Percentiles rank a stretch among this genome's conserved stretches.
phyloP scores from a whole-genome alignment of 345 rosid genomes.

The Hirschfeldia incana region DNA sequence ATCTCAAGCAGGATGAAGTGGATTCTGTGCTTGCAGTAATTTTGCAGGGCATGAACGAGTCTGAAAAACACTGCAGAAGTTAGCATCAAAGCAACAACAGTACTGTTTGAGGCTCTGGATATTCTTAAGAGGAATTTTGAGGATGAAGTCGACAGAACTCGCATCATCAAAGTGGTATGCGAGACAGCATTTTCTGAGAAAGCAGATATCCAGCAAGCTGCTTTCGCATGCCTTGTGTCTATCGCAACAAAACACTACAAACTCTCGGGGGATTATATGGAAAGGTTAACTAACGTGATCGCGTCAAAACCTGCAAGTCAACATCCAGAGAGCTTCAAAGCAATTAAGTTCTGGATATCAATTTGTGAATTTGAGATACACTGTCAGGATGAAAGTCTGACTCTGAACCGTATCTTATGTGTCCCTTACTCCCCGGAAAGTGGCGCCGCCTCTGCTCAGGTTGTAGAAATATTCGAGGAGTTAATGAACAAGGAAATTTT shows the following conservation, averaged over 20 bases:
- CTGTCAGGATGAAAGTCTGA: constrained; percentile 66
- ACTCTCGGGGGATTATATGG: constrained; percentile 80
- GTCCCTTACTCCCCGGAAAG: constrained; percentile 67
- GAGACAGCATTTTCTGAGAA: constrained; percentile 84
- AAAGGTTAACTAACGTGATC: constrained; percentile 63
- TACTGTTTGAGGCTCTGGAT: constrained; percentile 76
- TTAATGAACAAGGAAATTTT: constrained; percentile 68
- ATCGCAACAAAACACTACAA: constrained; percentile 82
- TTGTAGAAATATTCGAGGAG: constrained; percentile 62
- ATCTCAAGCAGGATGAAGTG: constrained; percentile 87
- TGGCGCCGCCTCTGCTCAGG: constrained; percentile 58
- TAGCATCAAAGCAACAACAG: constrained; percentile 79
- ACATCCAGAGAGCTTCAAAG: constrained; percentile 87
- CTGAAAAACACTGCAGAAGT: constrained; percentile 74
- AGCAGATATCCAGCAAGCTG: constrained; percentile 78
- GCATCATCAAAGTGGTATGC: constrained; percentile 90
- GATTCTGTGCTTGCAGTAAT: constrained; percentile 89
- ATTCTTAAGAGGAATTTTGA: constrained; percentile 91
- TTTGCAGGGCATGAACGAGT: constrained; percentile 91
- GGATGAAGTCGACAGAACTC: constrained; percentile 87
- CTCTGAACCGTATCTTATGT: constrained; percentile 86
- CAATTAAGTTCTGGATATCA: constrained; percentile 94
- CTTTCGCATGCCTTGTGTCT: constrained; percentile 93
- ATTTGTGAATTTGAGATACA: constrained; percentile 96
- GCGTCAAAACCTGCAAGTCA: constrained; percentile 81